Conservation (phyloP, 768 basidiomycete genomes). For the Phaffia australis region DNA sequence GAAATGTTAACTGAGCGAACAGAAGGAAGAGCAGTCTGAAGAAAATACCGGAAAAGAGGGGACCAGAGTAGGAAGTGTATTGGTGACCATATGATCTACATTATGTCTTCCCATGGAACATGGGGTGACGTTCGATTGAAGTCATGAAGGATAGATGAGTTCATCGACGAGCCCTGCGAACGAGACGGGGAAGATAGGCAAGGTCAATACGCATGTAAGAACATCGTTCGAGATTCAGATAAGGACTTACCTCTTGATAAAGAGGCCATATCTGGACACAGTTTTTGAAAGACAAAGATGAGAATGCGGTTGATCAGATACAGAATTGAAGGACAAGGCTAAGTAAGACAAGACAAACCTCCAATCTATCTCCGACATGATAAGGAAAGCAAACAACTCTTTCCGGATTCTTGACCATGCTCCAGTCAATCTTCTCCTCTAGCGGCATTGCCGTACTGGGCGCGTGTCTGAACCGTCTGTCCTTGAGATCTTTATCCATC, state of each 20-base stretch:
- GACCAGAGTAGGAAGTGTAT: too few species aligned
- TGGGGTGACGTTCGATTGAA: slow-evolving; percentile 9
- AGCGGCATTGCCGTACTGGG: slow-evolving; percentile 19
- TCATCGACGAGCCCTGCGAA: slow-evolving; percentile 13
- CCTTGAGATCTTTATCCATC: slow-evolving; percentile 17
- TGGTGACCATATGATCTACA: neutral
- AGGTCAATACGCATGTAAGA: neutral
- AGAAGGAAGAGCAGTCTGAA: too few species aligned
- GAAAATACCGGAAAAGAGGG: too few species aligned
- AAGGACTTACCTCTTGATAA: too few species aligned
- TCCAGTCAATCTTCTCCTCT: slow-evolving; percentile 26
- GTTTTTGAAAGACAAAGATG: neutral
- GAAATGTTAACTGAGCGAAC: too few species aligned
- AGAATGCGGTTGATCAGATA: neutral
- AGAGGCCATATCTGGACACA: neutral
- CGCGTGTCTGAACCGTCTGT: slow-evolving; percentile 15
- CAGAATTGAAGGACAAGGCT: neutral
- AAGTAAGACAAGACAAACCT: slow-evolving; percentile 3
- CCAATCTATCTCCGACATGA: slow-evolving; percentile 17
- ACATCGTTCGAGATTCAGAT: too few species aligned
- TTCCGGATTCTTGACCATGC: slow-evolving; percentile 22
- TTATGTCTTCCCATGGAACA: slow-evolving; percentile 19
- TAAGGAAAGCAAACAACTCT: slow-evolving; percentile 25
- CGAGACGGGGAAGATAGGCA: slow-evolving; percentile 13
- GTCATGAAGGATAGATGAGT: slow-evolving; percentile 6